Conservation (phyloP, 2,329 filamentous ascomycete genomes). For the Fusarium verrucosum region DNA sequence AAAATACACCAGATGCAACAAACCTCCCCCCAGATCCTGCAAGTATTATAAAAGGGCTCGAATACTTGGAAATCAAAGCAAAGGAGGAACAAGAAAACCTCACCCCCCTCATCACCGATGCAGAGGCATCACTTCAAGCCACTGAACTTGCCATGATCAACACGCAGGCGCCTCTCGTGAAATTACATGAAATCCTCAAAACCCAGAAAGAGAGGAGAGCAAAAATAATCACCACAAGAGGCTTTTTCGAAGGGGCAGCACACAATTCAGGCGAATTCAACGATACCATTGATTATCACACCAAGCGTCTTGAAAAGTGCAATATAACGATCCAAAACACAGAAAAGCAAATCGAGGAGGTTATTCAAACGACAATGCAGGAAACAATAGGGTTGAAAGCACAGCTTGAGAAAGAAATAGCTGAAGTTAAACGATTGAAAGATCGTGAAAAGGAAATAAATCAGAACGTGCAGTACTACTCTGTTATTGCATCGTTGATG, state of each 20-base stretch:
- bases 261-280: not conserved
- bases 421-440: not conserved
- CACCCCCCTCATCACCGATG: not conserved
- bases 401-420: not conserved
- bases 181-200: not conserved
- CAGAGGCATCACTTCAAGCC: not conserved
- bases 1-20: not conserved
- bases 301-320: not conserved
- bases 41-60: not conserved
- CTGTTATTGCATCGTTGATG: not conserved
- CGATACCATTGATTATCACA: no score
- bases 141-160: not conserved
- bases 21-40: not conserved
- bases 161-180: not conserved
- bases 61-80: not conserved
- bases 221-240: not conserved
- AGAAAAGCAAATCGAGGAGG: not conserved
- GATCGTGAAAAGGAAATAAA: not conserved
- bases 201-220: not conserved
- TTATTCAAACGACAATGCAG: not conserved
- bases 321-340: not conserved
- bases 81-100: not conserved
- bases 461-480: not conserved
- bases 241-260: not conserved
- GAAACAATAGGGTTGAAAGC: not conserved